Conservation (phyloP, 768 basidiomycete species). For the Roridomyces roridus region DNA sequence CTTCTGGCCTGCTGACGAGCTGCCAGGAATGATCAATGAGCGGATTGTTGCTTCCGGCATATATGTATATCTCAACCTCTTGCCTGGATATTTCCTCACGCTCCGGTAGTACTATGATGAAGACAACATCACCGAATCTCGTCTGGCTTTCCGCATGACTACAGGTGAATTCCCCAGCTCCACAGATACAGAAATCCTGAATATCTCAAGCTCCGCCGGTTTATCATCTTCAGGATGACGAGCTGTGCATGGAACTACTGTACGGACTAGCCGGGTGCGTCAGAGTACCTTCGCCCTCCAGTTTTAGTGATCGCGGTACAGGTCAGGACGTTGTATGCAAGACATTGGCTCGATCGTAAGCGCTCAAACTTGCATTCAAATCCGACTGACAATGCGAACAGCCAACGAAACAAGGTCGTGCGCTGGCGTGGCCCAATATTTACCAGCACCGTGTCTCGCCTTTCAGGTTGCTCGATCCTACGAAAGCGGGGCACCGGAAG, state of each 20-base stretch:
- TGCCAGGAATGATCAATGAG: slow-evolving; percentile 25
- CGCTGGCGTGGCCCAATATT: slow-evolving; percentile 43
- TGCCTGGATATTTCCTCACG: slow-evolving; percentile 15
- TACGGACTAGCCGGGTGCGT: slow-evolving; percentile 21
- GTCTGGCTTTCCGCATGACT: slow-evolving; percentile 37
- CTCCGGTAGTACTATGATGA: slow-evolving; percentile 33
- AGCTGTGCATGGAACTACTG: slow-evolving; percentile 9
- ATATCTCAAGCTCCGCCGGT: too few species aligned
- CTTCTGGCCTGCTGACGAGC: neutral
- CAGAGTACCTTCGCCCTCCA: too few species aligned
- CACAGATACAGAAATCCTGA: too few species aligned
- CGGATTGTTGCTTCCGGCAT: slow-evolving; percentile 25
- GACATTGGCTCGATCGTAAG: slow-evolving; percentile 32
- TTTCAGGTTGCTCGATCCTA: slow-evolving; percentile 38
- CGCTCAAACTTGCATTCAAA: neutral
- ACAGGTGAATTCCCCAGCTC: too few species aligned
- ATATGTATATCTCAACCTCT: slow-evolving; percentile 28
- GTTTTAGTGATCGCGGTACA: too few species aligned
- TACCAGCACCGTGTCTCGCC: slow-evolving; percentile 43
- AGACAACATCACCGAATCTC: slow-evolving; percentile 37
- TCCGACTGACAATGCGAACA: neutral
- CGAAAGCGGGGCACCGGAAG: slow-evolving; percentile 44
- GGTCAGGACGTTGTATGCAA: slow-evolving; percentile 27
- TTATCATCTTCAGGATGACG: slow-evolving; percentile 26
- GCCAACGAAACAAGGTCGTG: slow-evolving; percentile 30